phyloP scores from a whole-genome alignment of 495 filamentous ascomycete species.

The Trichoderma virens region DNA sequence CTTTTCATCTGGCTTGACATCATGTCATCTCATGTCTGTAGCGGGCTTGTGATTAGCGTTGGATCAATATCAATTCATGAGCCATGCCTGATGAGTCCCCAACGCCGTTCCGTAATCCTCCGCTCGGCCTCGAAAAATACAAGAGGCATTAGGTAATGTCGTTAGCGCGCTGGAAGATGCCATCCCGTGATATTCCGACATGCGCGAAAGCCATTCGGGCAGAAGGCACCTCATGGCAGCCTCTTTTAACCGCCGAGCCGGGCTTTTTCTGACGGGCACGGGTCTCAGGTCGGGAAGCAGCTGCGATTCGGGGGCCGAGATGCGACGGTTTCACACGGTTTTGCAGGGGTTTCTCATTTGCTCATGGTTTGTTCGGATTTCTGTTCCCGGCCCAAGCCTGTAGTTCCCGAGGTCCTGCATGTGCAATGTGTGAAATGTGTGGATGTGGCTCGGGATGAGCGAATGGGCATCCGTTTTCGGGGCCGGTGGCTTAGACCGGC shows the following conservation, averaged over 20 bases:
- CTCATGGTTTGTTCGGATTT: too few species aligned
- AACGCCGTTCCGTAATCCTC: background rate
- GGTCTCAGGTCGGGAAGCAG: too few species aligned
- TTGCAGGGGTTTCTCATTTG: too few species aligned
- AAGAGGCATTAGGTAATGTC: background rate
- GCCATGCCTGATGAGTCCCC: too few species aligned
- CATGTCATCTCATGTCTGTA: background rate
- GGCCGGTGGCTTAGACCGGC: background rate
- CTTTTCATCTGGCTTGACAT: background rate
- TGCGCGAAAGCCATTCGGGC: background rate
- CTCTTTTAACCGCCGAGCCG: background rate
- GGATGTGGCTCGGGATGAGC: background rate
- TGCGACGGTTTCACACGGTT: too few species aligned
- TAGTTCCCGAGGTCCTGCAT: background rate
- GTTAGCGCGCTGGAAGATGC: background rate
- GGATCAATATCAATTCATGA: background rate
- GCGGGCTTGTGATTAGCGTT: background rate
- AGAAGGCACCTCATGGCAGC: background rate
- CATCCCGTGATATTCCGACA: background rate
- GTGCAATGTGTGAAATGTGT: background rate
- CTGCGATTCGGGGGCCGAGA: too few species aligned
- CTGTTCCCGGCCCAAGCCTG: background rate
- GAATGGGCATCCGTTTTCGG: background rate
- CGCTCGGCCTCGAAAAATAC: background rate
- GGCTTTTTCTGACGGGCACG: too few species aligned